A percentile compares a stretch with the other conserved stretches of the same genome.
Conservation (phyloP, 306 rosid genomes). For the Benincasa hispida region DNA sequence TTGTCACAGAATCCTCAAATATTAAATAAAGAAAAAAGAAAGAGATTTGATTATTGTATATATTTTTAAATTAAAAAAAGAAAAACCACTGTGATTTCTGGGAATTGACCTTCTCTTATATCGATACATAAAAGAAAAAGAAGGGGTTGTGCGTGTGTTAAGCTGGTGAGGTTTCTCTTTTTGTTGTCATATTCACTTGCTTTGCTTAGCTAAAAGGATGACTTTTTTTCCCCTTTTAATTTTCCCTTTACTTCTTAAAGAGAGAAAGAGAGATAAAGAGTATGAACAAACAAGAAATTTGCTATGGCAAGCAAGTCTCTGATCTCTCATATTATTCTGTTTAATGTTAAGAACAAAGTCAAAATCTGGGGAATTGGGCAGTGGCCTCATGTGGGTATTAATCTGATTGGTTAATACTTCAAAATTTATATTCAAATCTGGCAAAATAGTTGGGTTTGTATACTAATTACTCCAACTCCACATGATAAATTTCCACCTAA, state of each 20-base stretch:
- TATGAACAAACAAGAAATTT: not conserved
- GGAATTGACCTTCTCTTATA: conserved; percentile 45
- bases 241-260: conserved; percentile 14
- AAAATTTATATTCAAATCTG: not conserved
- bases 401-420: not conserved
- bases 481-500: not conserved
- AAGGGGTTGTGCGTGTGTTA: conserved; percentile 3
- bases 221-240: conserved; percentile 9
- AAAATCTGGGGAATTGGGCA: not conserved
- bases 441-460: not conserved
- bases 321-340: not conserved
- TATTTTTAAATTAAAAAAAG: not conserved
- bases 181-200: conserved; percentile 42
- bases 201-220: conserved; percentile 12
- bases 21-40: not conserved
- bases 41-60: not conserved
- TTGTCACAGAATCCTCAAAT: conserved; percentile 76
- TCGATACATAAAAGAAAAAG: conserved; percentile 31
- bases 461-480: not conserved
- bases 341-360: not conserved
- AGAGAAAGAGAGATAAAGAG: conserved; percentile 1
- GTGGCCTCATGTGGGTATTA: not conserved
- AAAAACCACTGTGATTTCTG: not conserved
- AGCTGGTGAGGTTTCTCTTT: conserved; percentile 36
- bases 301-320: not conserved